These are phyloP conservation scores for Penicillium verhagenii DNA, from an alignment of 495 filamentous ascomycete species.

Conservation along the genomic window DNA sequence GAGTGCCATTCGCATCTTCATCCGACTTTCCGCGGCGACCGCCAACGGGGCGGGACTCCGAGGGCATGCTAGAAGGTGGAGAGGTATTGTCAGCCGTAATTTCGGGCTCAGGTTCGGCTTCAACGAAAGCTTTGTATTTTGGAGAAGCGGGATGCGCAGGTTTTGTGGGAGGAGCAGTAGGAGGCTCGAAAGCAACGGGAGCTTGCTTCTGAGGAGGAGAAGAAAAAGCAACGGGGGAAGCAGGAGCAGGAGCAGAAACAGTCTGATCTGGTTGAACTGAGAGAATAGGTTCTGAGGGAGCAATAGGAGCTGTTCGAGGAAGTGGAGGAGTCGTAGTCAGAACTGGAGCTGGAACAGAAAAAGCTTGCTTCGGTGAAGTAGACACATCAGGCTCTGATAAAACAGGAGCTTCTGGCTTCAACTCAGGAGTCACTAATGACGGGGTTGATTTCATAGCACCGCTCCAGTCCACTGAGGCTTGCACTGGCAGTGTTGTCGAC, in stretches of 20 bases:
- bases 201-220: slow-evolving; percentile 2
- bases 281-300: not conserved
- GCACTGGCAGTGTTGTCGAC: slow-evolving; percentile 1
- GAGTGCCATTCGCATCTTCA: slow-evolving; percentile 10
- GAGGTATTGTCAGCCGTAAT: slow-evolving; percentile 12
- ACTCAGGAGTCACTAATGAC: slow-evolving; percentile 3
- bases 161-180: not conserved
- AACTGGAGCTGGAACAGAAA: not conserved
- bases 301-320: not conserved
- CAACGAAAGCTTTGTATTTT: not conserved
- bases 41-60: slow-evolving; percentile 12
- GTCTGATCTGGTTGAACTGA: not conserved
- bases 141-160: no score
- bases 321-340: not conserved
- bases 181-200: not conserved
- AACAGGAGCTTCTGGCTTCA: slow-evolving; percentile 6
- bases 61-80: slow-evolving; percentile 3
- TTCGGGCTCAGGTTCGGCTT: not conserved
- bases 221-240: not conserved
- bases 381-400: not conserved
- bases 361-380: not conserved
- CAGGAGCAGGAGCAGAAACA: not conserved
- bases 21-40: slow-evolving; percentile 15
- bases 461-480: not conserved
- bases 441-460: slow-evolving; percentile 1